Conservation (phyloP, 306 rosid genomes). For the Luffa acutangula region DNA sequence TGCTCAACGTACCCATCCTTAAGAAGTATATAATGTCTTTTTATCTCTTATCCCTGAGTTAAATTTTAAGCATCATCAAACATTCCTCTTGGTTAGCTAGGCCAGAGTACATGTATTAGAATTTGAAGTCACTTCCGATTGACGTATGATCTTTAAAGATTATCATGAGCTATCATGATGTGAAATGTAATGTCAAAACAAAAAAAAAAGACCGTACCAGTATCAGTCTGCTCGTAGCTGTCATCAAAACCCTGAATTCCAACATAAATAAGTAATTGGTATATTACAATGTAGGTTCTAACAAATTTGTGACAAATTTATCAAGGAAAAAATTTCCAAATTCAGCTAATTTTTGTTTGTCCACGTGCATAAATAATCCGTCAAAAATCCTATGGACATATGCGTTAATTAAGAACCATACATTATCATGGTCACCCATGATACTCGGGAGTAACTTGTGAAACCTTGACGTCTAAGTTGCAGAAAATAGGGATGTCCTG, state of each 20-base stretch:
- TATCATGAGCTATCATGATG: not conserved
- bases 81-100: not conserved
- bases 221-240: constrained; percentile 21
- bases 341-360: not conserved
- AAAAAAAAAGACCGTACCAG: constrained; percentile 14
- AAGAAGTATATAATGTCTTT: not conserved
- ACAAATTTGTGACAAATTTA: not conserved
- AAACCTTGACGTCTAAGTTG: not conserved
- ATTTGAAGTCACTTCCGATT: not conserved
- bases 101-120: not conserved
- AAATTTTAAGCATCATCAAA: not conserved
- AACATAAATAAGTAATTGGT: not conserved
- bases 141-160: not conserved
- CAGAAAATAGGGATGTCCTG: not conserved
- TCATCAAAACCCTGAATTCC: constrained; percentile 7
- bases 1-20: not conserved
- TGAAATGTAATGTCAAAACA: not conserved
- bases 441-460: not conserved
- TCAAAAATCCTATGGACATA: not conserved
- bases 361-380: not conserved
- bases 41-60: not conserved
- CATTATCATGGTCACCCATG: constrained; percentile 25
- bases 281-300: not conserved
- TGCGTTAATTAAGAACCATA: constrained; percentile 11
- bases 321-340: not conserved